Percentiles rank a stretch among this genome's conserved stretches.
Evolutionary conservation across 164 flowering plant species (phyloP).

Genomic region (Houttuynia cordata): DNA sequence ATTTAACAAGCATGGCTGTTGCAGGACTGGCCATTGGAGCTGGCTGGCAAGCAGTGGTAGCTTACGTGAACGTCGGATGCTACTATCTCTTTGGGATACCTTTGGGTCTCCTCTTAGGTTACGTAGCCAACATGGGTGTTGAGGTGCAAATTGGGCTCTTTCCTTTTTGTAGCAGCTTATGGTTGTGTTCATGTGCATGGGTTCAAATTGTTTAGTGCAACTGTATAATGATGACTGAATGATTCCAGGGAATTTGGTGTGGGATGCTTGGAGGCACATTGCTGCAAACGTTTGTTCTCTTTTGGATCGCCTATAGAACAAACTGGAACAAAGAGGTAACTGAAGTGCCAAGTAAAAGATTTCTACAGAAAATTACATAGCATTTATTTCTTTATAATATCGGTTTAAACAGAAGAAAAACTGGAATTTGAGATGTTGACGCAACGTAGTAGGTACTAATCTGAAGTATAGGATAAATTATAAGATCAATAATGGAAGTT

Average conservation of each 20-base stretch:
- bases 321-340: conserved; percentile 12
- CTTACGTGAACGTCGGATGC: conserved; percentile 51
- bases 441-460: not conserved
- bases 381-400: no score
- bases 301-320: conserved; percentile 1
- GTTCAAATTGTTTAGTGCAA: no score
- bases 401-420: not conserved
- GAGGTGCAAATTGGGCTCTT: conserved; percentile 16
- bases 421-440: no score
- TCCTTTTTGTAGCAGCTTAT: not conserved
- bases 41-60: conserved; percentile 63
- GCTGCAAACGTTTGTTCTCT: conserved; percentile 2
- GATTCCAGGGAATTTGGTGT: conserved; percentile 10
- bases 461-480: no score
- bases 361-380: not conserved
- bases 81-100: conserved; percentile 57
- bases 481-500: not conserved
- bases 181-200: no score
- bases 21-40: conserved; percentile 72
- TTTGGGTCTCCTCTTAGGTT: conserved; percentile 42
- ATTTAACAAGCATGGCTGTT: not conserved
- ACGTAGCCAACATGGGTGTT: conserved; percentile 30
- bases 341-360: not conserved
- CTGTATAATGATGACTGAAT: not conserved
- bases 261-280: conserved; percentile 5